phyloP scores from a whole-genome alignment of 192 early-diverging fungal species.

The Pilobolus umbonatus region DNA sequence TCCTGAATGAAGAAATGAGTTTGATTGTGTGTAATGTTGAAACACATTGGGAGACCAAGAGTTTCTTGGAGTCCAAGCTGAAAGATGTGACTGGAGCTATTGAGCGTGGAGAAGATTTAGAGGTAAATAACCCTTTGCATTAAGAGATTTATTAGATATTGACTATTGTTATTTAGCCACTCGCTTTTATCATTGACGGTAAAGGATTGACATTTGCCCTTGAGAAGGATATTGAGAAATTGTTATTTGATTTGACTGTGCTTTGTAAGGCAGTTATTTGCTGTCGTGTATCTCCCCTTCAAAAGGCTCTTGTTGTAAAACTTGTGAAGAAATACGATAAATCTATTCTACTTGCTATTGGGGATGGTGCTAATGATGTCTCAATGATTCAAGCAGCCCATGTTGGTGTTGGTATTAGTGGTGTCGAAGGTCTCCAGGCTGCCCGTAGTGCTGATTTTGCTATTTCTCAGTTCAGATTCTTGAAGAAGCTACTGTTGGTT shows the following conservation, averaged over 20 bases:
- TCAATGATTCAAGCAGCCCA: conserved; percentile 99
- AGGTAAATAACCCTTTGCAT: conserved; percentile 9
- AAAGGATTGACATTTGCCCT: conserved; percentile 89
- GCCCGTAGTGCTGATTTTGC: conserved; percentile 96
- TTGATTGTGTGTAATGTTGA: conserved; percentile 90
- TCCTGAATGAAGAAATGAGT: conserved; percentile 95
- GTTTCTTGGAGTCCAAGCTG: conserved; percentile 86
- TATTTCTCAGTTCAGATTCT: conserved; percentile 95
- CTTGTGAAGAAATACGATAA: conserved; percentile 91
- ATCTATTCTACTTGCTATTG: conserved; percentile 91
- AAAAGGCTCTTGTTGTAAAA: conserved; percentile 97
- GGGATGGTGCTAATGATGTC: conserved; percentile 98
- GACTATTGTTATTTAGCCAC: conserved; percentile 25
- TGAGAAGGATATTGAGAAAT: conserved; percentile 73
- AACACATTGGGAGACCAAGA: conserved; percentile 88
- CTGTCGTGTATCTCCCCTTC: conserved; percentile 96
- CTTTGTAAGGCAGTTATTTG: conserved; percentile 95
- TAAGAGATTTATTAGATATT: neutral
- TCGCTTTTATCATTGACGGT: conserved; percentile 96
- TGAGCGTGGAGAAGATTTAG: conserved; percentile 3
- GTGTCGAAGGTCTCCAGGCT: conserved; percentile 95
- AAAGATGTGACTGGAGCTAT: conserved; percentile 62
- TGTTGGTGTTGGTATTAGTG: conserved; percentile 95
- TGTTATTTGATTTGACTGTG: conserved; percentile 86
- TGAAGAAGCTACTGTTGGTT: conserved; percentile 92